These are phyloP conservation scores for Clonostachys solani DNA, from an alignment of 2,329 filamentous ascomycete genomes.

Conservation along the genomic window DNA sequence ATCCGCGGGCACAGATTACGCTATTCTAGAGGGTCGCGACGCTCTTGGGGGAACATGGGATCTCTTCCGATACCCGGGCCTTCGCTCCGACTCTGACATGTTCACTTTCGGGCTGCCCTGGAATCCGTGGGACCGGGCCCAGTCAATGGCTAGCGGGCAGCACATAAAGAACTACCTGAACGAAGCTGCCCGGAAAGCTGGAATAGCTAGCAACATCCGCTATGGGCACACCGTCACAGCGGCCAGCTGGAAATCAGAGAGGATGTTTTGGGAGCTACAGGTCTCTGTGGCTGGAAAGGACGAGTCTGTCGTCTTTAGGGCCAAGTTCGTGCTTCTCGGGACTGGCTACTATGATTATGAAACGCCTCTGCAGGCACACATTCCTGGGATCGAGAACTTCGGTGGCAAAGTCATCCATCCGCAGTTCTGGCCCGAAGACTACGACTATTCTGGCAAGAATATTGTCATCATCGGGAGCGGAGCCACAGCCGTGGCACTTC, in stretches of 20 bases:
- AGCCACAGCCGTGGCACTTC: constrained; percentile 73
- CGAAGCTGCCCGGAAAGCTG: constrained; percentile 42
- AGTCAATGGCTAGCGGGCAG: constrained; percentile 45
- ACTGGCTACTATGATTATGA: constrained; percentile 71
- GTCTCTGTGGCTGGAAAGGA: constrained; percentile 9
- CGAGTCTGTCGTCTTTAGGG: constrained; percentile 18
- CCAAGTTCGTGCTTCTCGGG: constrained; percentile 57
- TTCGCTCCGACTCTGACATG: constrained; percentile 63
- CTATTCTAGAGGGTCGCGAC: constrained; percentile 63
- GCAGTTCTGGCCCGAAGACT: constrained; percentile 70
- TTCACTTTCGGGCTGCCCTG: constrained; percentile 64
- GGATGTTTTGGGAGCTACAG: constrained; percentile 20
- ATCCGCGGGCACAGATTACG: constrained; percentile 49
- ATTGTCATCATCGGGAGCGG: constrained; percentile 73
- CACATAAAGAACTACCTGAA: constrained; percentile 51
- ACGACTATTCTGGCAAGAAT: constrained; percentile 63
- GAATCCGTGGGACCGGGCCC: constrained; percentile 60
- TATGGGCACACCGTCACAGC: constrained; percentile 40
- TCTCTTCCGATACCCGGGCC: constrained; percentile 72
- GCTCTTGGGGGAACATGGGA: constrained; percentile 74
- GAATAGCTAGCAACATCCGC: constrained; percentile 49
- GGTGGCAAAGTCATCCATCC: constrained; percentile 62
- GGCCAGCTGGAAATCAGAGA: constrained; percentile 9
- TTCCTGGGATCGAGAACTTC: constrained; percentile 66
- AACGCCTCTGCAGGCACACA: constrained; percentile 51